A percentile compares a stretch with the other conserved stretches of the same genome.
Conservation (phyloP, 495 filamentous ascomycete genomes). For the Hypoxylon cercidicola region DNA sequence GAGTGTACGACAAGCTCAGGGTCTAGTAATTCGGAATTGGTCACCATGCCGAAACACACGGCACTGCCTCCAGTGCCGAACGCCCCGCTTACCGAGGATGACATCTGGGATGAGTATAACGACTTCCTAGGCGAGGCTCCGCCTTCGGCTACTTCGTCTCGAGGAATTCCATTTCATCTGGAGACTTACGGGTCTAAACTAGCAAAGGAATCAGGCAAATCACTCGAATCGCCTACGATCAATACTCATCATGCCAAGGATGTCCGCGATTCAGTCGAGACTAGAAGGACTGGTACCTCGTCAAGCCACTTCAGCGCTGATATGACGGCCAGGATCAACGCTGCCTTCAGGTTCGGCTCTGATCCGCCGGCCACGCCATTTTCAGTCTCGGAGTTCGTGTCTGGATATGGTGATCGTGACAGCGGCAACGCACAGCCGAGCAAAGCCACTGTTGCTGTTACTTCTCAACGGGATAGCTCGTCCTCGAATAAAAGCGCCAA, state of each 20-base stretch:
- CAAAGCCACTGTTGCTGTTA: conserved; percentile 18
- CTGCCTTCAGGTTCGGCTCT: conserved; percentile 51
- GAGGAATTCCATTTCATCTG: conserved; percentile 57
- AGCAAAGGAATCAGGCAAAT: conserved; percentile 42
- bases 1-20: conserved; percentile 68
- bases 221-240: conserved; percentile 55
- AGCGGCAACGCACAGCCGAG: conserved; percentile 44
- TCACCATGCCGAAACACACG: conserved; percentile 63
- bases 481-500: conserved; percentile 47
- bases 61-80: conserved; percentile 69
- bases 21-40: conserved; percentile 67
- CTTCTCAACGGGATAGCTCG: conserved; percentile 51
- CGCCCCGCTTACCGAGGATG: conserved; percentile 76
- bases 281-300: conserved; percentile 43
- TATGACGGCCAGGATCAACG: conserved; percentile 57
- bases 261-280: conserved; percentile 47
- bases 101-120: conserved; percentile 95
- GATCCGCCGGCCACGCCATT: conserved; percentile 58
- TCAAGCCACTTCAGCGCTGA: conserved; percentile 59
- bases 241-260: conserved; percentile 41
- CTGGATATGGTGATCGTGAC: conserved; percentile 61
- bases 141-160: conserved; percentile 63
- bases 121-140: conserved; percentile 81
- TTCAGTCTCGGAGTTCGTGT: conserved; percentile 64
- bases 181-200: conserved; percentile 50